Conservation (phyloP, 257 asterid genomes). For the Solanum ahanhuiri region DNA sequence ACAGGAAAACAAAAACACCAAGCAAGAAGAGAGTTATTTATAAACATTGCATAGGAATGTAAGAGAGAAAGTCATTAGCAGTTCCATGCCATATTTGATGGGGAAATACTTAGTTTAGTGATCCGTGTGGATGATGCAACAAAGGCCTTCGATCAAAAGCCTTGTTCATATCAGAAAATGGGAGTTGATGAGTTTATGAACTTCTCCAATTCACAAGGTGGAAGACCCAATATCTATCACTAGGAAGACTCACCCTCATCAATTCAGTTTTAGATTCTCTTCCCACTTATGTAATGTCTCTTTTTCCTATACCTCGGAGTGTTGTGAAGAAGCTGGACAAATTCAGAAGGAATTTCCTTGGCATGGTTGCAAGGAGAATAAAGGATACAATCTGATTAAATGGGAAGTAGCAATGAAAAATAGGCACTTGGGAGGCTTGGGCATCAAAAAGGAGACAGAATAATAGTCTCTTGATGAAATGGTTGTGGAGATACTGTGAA, state of each 20-base stretch:
- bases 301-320: background rate
- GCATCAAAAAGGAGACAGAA: background rate
- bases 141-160: conserved; percentile 67
- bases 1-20: background rate
- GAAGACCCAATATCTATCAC: background rate
- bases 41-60: background rate
- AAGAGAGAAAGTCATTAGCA: background rate
- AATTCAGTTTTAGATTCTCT: background rate
- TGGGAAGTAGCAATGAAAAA: background rate
- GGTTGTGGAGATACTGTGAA: background rate
- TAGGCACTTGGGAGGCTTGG: background rate
- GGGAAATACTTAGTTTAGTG: background rate
- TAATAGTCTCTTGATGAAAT: background rate
- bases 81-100: background rate
- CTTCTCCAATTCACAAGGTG: conserved; percentile 36
- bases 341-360: background rate
- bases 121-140: conserved; percentile 43
- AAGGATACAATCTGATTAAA: background rate
- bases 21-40: background rate
- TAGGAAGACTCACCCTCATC: background rate
- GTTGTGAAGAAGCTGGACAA: background rate
- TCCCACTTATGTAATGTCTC: background rate
- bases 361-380: background rate
- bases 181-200: conserved; percentile 47
- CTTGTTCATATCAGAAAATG: conserved; percentile 50